Conservation (phyloP, 2,329 filamentous ascomycete species). For the Decorospora gaudefroyi region DNA sequence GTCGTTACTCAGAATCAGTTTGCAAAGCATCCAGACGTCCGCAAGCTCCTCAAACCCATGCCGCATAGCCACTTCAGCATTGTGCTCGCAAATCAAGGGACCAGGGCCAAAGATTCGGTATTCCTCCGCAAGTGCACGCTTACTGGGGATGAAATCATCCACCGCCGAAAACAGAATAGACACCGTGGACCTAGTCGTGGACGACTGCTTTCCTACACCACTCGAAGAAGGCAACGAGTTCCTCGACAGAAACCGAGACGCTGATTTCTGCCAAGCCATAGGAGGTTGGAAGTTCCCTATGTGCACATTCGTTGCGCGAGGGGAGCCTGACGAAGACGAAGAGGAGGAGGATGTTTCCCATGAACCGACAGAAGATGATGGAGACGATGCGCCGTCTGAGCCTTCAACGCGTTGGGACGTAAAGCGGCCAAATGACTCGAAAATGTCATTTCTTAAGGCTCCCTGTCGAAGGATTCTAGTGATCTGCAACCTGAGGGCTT, state of each 20-base stretch:
- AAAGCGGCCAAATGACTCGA: slow-evolving; percentile 65
- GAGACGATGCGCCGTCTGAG: slow-evolving; percentile 33
- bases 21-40: slow-evolving; percentile 81
- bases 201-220: slow-evolving; percentile 34
- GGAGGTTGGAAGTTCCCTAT: slow-evolving; percentile 56
- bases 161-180: slow-evolving; percentile 68
- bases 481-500: slow-evolving; percentile 35
- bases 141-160: slow-evolving; percentile 73
- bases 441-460: slow-evolving; percentile 55
- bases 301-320: slow-evolving; percentile 47
- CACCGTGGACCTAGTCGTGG: slow-evolving; percentile 68
- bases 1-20: slow-evolving; percentile 75
- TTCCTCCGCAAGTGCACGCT: slow-evolving; percentile 72
- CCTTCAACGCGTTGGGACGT: slow-evolving; percentile 23
- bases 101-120: slow-evolving; percentile 86
- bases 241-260: slow-evolving; percentile 61
- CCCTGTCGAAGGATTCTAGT: slow-evolving; percentile 32
- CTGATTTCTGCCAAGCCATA: slow-evolving; percentile 57
- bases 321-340: slow-evolving; percentile 45
- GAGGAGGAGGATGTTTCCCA: slow-evolving; percentile 48
- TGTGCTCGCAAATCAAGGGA: slow-evolving; percentile 80
- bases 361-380: slow-evolving; percentile 37
- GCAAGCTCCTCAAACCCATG: slow-evolving; percentile 72
- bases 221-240: slow-evolving; percentile 48
- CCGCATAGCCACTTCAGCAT: slow-evolving; percentile 75